Conservation (phyloP, 2,329 filamentous ascomycete genomes). For the Epichloe festucae region DNA sequence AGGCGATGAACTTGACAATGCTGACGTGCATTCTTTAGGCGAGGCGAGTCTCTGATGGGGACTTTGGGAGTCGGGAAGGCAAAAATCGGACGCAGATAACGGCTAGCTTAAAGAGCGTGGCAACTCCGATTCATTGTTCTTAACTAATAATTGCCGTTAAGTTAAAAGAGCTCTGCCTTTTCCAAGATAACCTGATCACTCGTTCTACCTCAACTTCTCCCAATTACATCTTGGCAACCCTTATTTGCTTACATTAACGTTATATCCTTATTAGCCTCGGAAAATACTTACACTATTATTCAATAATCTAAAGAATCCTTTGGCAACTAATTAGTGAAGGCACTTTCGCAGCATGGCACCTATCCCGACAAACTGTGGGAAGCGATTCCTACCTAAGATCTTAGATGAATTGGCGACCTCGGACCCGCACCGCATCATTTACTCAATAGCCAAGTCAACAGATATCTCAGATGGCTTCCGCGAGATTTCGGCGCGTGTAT, state of each 20-base stretch:
- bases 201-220: background rate
- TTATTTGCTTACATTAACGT: background rate
- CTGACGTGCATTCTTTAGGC: too few relatives aligned
- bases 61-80: too few relatives aligned
- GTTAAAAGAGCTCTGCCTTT: background rate
- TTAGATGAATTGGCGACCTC: slow-evolving; percentile 14
- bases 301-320: background rate
- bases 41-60: too few relatives aligned
- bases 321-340: accelerated
- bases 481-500: slow-evolving; percentile 13
- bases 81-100: background rate
- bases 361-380: slow-evolving; percentile 7
- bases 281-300: accelerated
- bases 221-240: background rate
- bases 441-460: slow-evolving; percentile 10
- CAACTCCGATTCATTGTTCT: background rate
- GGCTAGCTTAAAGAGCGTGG: background rate
- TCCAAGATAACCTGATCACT: too few relatives aligned
- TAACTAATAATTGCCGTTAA: background rate
- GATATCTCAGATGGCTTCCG: slow-evolving; percentile 9
- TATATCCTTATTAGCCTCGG: background rate
- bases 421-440: slow-evolving; percentile 15
- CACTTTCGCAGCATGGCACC: background rate
- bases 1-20: too few relatives aligned
- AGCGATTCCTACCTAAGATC: slow-evolving; percentile 16